Conservation (phyloP, 805 yeast species). For the Clavispora phyllophila region DNA sequence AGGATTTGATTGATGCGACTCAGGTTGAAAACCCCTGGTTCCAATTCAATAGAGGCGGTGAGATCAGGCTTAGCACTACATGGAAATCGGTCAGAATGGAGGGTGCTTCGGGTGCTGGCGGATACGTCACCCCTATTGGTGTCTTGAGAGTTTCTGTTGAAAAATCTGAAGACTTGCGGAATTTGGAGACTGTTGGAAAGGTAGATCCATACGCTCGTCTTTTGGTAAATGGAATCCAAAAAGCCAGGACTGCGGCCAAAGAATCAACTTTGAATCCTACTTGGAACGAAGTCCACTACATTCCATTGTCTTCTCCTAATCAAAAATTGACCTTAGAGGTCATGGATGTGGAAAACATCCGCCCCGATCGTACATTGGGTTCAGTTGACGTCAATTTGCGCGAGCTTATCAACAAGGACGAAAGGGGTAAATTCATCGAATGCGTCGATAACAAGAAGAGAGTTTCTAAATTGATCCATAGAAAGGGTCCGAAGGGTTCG, state of each 20-base stretch:
- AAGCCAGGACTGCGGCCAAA: slow-evolving; percentile 68
- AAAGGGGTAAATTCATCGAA: slow-evolving; percentile 55
- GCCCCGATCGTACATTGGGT: slow-evolving; percentile 87
- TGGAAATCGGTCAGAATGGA: slow-evolving; percentile 85
- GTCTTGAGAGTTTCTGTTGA: slow-evolving; percentile 70
- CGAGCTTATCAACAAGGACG: slow-evolving; percentile 66
- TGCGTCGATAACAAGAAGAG: slow-evolving; percentile 51
- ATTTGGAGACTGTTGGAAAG: slow-evolving; percentile 84
- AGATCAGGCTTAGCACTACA: slow-evolving; percentile 57
- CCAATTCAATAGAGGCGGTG: slow-evolving; percentile 70
- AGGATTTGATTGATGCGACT: slow-evolving; percentile 69
- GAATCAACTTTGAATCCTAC: slow-evolving; percentile 71
- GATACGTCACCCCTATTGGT: slow-evolving; percentile 94
- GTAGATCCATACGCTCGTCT: slow-evolving; percentile 89
- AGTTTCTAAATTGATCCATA: slow-evolving; percentile 59
- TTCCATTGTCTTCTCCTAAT: slow-evolving; percentile 76
- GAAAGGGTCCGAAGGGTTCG: slow-evolving; percentile 80
- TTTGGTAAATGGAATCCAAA: slow-evolving; percentile 68
- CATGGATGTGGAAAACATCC: slow-evolving; percentile 79
- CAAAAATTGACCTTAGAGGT: slow-evolving; percentile 82
- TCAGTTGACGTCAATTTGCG: slow-evolving; percentile 64
- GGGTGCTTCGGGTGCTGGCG: slow-evolving; percentile 65
- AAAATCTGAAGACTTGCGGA: slow-evolving; percentile 69
- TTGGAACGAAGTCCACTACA: slow-evolving; percentile 79
- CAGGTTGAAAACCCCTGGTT: slow-evolving; percentile 78